Evolutionary conservation across 208 protist species (phyloP).

Genomic region (Acanthamoeba castellanii): DNA sequence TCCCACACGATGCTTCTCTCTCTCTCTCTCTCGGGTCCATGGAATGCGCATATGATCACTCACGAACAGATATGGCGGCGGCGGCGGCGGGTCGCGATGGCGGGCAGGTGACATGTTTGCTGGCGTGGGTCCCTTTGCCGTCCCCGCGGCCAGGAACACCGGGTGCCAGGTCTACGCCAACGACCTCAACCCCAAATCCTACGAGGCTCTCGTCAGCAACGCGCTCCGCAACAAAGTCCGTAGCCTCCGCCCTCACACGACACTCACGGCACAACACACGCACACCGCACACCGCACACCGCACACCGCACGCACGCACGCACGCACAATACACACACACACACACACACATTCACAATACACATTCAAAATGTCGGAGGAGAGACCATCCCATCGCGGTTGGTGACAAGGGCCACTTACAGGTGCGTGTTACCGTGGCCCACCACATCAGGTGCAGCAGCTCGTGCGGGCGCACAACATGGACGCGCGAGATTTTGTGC

Average conservation of each 20-base stretch:
- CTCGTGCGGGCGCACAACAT: conserved; percentile 93
- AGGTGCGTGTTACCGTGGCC: too few species aligned
- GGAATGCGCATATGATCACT: background rate
- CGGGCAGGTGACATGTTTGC: conserved; percentile 96
- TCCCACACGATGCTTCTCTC: background rate
- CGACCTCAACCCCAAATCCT: conserved; percentile 97
- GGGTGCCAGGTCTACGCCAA: conserved; percentile 95
- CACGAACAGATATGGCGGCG: background rate
- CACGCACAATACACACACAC: too few species aligned
- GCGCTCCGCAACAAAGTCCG: conserved; percentile 92
- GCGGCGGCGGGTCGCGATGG: background rate
- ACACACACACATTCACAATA: too few species aligned
- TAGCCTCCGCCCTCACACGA: background rate
- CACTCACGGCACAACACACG: too few species aligned
- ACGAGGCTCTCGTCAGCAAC: conserved; percentile 95
- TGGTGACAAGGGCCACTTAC: too few species aligned
- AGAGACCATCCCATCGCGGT: too few species aligned
- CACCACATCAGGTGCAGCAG: conserved; percentile 60
- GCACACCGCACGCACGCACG: background rate
- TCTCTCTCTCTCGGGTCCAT: background rate
- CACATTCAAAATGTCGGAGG: too few species aligned
- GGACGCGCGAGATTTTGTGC: conserved; percentile 96
- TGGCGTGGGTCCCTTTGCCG: conserved; percentile 97
- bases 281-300: too few species aligned
- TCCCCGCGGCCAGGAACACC: conserved; percentile 94